A percentile compares a stretch with the other conserved stretches of the same genome.
Evolutionary conservation across 2,329 filamentous ascomycete genomes (phyloP).

Genomic region (Ophiostoma sp.): DNA sequence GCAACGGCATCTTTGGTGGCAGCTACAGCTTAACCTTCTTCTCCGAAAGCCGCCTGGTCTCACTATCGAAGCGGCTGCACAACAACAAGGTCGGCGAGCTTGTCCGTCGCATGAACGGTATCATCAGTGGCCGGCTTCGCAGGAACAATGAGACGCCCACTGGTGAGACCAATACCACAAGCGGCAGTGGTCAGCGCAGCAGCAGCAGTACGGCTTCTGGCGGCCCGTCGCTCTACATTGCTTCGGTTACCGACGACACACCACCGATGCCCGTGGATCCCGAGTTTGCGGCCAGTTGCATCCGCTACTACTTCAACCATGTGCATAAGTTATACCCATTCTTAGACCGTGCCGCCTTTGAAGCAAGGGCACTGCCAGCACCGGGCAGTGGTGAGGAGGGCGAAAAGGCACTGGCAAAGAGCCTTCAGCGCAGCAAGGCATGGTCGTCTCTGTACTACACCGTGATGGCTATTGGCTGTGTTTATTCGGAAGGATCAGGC

Average conservation of each 20-base stretch:
- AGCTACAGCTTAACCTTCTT: constrained; percentile 32
- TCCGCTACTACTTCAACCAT: constrained; percentile 37
- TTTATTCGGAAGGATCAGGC: constrained; percentile 27
- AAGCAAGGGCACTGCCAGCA: constrained; percentile 31
- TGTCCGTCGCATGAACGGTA: constrained; percentile 30
- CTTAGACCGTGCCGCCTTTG: constrained; percentile 37
- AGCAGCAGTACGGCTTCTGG: neutral
- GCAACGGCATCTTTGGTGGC: constrained; percentile 32
- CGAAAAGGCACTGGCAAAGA: constrained; percentile 28
- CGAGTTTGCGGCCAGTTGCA: constrained; percentile 20
- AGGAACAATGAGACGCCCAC: constrained; percentile 12
- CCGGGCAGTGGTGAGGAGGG: constrained; percentile 18
- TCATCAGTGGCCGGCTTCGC: constrained; percentile 28
- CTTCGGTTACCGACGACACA: neutral
- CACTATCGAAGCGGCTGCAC: constrained; percentile 31
- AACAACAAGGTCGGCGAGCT: constrained; percentile 34
- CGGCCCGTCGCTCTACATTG: neutral
- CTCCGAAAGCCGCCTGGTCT: constrained; percentile 33
- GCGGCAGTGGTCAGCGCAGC: neutral
- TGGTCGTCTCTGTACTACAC: constrained; percentile 39
- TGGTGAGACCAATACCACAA: neutral
- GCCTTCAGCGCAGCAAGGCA: constrained; percentile 31
- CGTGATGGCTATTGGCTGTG: constrained; percentile 38
- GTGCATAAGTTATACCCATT: constrained; percentile 40
- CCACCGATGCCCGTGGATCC: constrained; percentile 6